Conservation (phyloP, 257 asterid species). For the Rhazya stricta region DNA sequence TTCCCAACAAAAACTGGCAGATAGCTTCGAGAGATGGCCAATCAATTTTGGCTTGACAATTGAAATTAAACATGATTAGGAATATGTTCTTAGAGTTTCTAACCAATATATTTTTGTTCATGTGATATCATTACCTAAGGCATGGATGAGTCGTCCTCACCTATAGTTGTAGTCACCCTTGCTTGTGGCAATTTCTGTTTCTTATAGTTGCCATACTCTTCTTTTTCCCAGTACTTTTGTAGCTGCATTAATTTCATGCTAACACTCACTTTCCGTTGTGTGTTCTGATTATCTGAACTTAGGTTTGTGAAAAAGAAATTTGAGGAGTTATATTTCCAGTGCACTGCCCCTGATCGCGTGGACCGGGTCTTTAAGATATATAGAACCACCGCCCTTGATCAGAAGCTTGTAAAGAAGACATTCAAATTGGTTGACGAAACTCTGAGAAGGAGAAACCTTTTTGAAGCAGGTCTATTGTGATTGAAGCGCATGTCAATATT, state of each 20-base stretch:
- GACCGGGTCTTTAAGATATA: constrained; percentile 95
- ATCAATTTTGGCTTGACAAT: too few relatives aligned
- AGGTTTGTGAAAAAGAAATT: constrained; percentile 97
- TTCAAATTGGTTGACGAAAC: constrained; percentile 98
- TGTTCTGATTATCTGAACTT: constrained; percentile 19
- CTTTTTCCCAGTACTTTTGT: neutral
- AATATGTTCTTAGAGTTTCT: too few relatives aligned
- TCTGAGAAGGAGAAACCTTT: constrained; percentile 83
- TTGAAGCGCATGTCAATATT: constrained; percentile 25
- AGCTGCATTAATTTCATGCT: too few relatives aligned
- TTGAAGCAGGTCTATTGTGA: constrained; percentile 93
- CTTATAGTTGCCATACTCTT: neutral
- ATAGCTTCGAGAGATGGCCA: too few relatives aligned
- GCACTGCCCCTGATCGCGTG: constrained; percentile 89
- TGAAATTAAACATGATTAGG: too few relatives aligned
- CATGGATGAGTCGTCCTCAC: too few relatives aligned
- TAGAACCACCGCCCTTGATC: constrained; percentile 93
- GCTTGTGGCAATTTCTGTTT: neutral
- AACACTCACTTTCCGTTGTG: neutral
- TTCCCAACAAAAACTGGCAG: neutral
- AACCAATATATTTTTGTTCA: too few relatives aligned
- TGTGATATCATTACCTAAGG: too few relatives aligned
- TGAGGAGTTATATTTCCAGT: constrained; percentile 91
- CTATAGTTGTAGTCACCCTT: neutral
- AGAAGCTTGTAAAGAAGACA: constrained; percentile 97